phyloP scores from a whole-genome alignment of 1,284 basidiomycete genomes.

The Cutaneotrichosporon sp. region DNA sequence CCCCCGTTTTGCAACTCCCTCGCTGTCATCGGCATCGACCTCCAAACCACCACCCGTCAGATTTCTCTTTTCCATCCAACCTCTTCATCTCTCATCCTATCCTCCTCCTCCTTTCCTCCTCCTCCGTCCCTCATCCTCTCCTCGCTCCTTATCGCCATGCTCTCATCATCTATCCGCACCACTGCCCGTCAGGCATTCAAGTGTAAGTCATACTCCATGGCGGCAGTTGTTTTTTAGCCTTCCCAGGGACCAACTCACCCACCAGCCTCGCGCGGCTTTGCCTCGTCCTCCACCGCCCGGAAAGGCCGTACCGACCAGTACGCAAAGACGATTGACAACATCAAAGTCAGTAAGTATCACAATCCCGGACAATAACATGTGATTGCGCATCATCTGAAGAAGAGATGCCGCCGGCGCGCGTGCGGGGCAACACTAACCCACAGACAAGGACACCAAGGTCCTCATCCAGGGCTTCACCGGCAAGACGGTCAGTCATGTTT shows the following conservation, averaged over 20 bases:
- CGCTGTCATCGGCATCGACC: background rate
- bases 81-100: background rate
- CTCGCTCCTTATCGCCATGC: conserved; percentile 23
- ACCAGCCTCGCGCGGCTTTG: conserved; percentile 54
- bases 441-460: conserved; percentile 86
- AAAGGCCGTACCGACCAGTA: conserved; percentile 70
- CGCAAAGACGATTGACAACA: conserved; percentile 84
- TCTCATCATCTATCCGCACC: conserved; percentile 26
- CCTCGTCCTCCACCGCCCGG: conserved; percentile 57
- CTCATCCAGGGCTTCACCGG: conserved; percentile 92
- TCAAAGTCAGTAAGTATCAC: conserved; percentile 60
- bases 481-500: conserved; percentile 70
- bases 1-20: too few relatives aligned
- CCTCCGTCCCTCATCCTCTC: conserved; percentile 20
- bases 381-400: too few relatives aligned
- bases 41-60: too few relatives aligned
- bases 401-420: conserved; percentile 1
- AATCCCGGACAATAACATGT: too few relatives aligned
- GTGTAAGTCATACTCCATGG: conserved; percentile 20
- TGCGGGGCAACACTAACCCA: conserved; percentile 2
- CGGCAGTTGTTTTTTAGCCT: background rate
- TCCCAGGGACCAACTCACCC: background rate
- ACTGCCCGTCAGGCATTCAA: conserved; percentile 24
- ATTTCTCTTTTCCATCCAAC: too few relatives aligned
- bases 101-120: conserved; percentile 4